Conservation (phyloP, 768 basidiomycete species). For the Lactarius deliciosus region DNA sequence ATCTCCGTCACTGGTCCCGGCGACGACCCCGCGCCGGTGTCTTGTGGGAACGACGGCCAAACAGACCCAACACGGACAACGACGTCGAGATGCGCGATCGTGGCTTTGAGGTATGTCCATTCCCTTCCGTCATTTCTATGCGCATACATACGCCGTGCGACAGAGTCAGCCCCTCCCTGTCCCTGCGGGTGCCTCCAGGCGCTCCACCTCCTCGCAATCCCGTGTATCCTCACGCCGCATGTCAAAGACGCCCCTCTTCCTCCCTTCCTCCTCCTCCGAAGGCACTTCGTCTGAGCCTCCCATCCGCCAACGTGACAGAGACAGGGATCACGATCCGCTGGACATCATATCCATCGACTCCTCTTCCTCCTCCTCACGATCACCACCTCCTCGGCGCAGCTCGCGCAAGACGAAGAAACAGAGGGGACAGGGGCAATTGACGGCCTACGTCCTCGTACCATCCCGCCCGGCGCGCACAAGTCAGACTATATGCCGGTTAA, state of each 20-base stretch:
- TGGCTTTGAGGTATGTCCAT: no score
- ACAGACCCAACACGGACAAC: no score
- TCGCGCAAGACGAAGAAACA: no score
- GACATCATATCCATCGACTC: constrained; percentile 16
- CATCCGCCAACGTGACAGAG: neutral
- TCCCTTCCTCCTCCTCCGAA: no score
- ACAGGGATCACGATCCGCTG: neutral
- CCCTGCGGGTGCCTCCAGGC: neutral
- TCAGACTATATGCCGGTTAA: neutral
- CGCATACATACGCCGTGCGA: constrained; percentile 10
- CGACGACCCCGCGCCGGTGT: no score
- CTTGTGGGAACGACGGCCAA: no score
- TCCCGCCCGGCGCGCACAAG: neutral
- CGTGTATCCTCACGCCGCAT: neutral
- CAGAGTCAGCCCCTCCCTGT: neutral
- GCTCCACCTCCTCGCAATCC: constrained; percentile 8
- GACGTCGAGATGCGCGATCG: no score
- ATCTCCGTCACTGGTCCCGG: no score
- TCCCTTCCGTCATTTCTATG: neutral
- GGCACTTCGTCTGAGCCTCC: no score
- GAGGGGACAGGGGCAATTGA: no score
- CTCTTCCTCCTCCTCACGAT: neutral
- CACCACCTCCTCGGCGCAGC: no score
- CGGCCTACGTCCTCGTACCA: constrained; percentile 15
- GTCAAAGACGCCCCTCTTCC: constrained; percentile 17